Percentiles rank a stretch among this genome's conserved stretches.
phyloP scores from a whole-genome alignment of 2,329 filamentous ascomycete genomes.

The Aspergillus puulaauensis region DNA sequence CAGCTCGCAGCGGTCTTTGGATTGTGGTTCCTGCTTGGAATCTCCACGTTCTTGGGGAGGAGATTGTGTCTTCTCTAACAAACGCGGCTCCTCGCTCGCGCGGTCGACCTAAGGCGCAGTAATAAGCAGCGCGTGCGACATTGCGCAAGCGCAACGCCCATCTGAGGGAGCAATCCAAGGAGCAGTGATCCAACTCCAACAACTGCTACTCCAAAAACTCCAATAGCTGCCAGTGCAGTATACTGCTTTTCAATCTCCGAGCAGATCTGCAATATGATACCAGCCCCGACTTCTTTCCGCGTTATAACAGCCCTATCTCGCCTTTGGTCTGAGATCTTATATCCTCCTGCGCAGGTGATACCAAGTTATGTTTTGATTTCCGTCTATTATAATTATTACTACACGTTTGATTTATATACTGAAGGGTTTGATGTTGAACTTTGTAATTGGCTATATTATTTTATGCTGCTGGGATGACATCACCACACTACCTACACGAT shows the following conservation, averaged over 20 bases:
- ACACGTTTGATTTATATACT: background rate
- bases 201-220: too few species aligned
- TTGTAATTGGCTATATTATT: background rate
- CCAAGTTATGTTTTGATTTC: background rate
- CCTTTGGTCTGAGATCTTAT: background rate
- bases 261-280: background rate
- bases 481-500: background rate
- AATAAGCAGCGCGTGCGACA: background rate
- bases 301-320: background rate
- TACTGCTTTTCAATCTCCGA: too few species aligned
- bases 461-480: constrained; percentile 1
- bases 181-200: too few species aligned
- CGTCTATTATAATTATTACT: background rate
- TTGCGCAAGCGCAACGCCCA: too few species aligned
- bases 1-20: constrained; percentile 57
- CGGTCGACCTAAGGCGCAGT: constrained; percentile 30
- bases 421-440: background rate
- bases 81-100: constrained; percentile 27
- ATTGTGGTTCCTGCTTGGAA: constrained; percentile 64
- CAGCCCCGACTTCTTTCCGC: background rate
- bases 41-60: constrained; percentile 58
- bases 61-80: constrained; percentile 62
- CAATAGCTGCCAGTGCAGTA: too few species aligned
- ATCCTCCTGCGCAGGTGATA: background rate
- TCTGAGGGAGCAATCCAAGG: too few species aligned